Evolutionary conservation across 495 filamentous ascomycete genomes (phyloP).

Genomic region (Polyplosphaeria fusca): DNA sequence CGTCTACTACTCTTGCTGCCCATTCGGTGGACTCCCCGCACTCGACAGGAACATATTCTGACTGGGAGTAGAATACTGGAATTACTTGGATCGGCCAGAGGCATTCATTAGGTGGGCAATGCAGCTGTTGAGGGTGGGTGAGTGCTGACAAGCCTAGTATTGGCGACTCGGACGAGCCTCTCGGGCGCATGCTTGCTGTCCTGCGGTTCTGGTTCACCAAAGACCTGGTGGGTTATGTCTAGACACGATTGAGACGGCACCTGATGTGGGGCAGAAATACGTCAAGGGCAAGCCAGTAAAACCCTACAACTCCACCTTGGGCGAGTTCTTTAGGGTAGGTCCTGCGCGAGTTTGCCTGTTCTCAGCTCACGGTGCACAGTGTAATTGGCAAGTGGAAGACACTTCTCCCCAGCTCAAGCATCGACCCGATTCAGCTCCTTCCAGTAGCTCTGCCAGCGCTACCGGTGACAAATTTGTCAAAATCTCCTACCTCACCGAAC

Average conservation of each 20-base stretch:
- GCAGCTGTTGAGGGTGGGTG: neutral
- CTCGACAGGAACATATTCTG: conserved; percentile 5
- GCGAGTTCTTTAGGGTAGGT: conserved; percentile 93
- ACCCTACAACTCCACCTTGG: conserved; percentile 93
- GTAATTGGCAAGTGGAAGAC: conserved; percentile 89
- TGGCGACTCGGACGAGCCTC: conserved; percentile 83
- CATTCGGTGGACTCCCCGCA: neutral
- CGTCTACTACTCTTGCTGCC: conserved; percentile 21
- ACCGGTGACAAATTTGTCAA: conserved; percentile 51
- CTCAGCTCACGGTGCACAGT: conserved; percentile 48
- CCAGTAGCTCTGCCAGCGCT: conserved; percentile 37
- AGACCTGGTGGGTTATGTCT: conserved; percentile 63
- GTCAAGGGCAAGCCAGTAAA: conserved; percentile 98
- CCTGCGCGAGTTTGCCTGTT: neutral
- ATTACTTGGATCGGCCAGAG: conserved; percentile 92
- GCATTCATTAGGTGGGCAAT: conserved; percentile 70
- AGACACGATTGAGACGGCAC: neutral
- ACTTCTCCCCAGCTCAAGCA: conserved; percentile 52
- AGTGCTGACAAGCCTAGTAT: conserved; percentile 61
- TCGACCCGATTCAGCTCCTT: conserved; percentile 49
- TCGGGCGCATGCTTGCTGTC: conserved; percentile 90
- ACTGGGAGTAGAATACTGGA: conserved; percentile 78
- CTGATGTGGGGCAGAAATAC: conserved; percentile 66
- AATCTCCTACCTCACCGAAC: conserved; percentile 91
- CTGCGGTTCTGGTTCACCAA: conserved; percentile 98